These are phyloP conservation scores for Cladorrhinum sp. DNA, from an alignment of 2,329 filamentous ascomycete species.

Conservation along the genomic window DNA sequence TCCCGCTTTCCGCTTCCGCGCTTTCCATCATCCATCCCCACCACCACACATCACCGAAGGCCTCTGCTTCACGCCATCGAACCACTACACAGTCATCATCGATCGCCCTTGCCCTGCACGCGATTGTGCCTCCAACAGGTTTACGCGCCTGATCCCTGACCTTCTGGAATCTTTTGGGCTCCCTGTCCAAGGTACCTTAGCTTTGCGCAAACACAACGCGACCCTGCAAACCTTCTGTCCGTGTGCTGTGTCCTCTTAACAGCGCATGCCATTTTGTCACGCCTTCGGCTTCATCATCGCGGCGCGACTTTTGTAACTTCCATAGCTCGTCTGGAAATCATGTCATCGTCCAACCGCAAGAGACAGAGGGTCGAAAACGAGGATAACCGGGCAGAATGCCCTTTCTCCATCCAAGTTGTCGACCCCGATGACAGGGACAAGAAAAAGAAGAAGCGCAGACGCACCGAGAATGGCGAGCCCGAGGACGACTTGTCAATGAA, in stretches of 20 bases:
- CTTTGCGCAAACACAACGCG: slow-evolving; percentile 1
- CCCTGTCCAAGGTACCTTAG: background rate
- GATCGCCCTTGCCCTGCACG: background rate
- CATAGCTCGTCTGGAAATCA: slow-evolving; percentile 31
- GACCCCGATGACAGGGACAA: slow-evolving; percentile 48
- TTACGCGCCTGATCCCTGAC: background rate
- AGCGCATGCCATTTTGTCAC: background rate
- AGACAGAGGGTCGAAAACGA: slow-evolving; percentile 46
- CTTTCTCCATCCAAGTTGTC: slow-evolving; percentile 47
- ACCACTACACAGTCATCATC: background rate
- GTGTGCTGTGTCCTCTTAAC: background rate
- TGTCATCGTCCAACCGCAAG: slow-evolving; percentile 46
- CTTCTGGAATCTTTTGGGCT: background rate
- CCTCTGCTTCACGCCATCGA: background rate
- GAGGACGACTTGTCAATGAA: slow-evolving; percentile 43
- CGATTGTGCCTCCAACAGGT: background rate
- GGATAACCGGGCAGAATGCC: slow-evolving; percentile 56
- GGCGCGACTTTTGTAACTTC: slow-evolving; percentile 13
- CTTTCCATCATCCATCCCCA: slow-evolving; percentile 4
- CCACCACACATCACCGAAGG: slow-evolving; percentile 2
- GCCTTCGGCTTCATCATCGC: slow-evolving; percentile 2
- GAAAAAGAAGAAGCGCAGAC: slow-evolving; percentile 42
- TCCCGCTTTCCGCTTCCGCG: slow-evolving; percentile 4
- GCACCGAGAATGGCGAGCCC: slow-evolving; percentile 42
- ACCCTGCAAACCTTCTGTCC: background rate